Percentiles rank a stretch among this genome's conserved stretches.
These are phyloP conservation scores for Marasmius tenuissimus DNA, from an alignment of 1,284 basidiomycete genomes.

Conservation along the genomic window DNA sequence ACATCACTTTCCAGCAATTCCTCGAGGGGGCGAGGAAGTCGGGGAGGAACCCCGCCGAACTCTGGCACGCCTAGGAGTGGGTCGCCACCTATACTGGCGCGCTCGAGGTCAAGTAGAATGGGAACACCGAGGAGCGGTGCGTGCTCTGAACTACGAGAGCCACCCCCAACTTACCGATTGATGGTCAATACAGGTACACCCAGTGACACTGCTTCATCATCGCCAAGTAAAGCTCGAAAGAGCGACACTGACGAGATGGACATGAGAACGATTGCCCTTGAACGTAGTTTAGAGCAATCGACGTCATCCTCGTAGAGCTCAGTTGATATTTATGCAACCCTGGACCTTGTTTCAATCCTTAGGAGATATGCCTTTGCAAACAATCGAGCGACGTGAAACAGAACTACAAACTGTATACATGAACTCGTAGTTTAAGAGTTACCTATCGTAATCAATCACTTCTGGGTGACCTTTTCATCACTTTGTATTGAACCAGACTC, in stretches of 20 bases:
- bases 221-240: conserved; percentile 6
- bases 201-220: not conserved
- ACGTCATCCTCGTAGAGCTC: not conserved
- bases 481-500: not conserved
- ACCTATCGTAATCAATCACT: not conserved
- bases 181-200: not conserved
- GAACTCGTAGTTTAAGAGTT: not conserved
- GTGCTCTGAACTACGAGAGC: not conserved
- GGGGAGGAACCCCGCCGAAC: conserved; percentile 34
- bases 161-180: not conserved
- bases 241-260: conserved; percentile 13
- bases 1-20: conserved; percentile 26
- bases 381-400: no score
- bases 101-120: not conserved
- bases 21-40: conserved; percentile 31
- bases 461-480: not conserved
- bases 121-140: conserved; percentile 9
- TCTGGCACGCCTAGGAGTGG: conserved; percentile 35
- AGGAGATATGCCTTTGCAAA: no score
- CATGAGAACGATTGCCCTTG: conserved; percentile 24
- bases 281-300: conserved; percentile 46
- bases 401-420: no score
- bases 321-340: no score
- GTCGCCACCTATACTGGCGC: conserved; percentile 20
- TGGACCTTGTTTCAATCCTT: no score